Evolutionary conservation across 1,284 basidiomycete genomes (phyloP).

Genomic region (Moesziomyces aphidis): DNA sequence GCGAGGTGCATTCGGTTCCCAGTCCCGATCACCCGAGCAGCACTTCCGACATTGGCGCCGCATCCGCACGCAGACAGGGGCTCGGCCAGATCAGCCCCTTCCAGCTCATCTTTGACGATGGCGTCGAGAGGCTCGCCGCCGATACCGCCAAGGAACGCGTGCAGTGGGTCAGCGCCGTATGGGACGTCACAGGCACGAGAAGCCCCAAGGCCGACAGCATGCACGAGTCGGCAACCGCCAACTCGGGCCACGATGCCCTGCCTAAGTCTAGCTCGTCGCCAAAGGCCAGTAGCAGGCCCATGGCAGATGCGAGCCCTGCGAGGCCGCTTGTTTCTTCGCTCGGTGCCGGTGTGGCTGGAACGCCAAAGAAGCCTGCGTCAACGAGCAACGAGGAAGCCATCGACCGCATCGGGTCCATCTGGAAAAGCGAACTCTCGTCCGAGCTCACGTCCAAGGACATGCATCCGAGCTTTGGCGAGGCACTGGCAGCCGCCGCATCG

Average conservation of each 20-base stretch:
- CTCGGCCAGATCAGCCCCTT: slow-evolving; percentile 52
- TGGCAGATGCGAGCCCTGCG: slow-evolving; percentile 12
- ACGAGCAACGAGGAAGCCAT: slow-evolving; percentile 42
- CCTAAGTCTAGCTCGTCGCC: background rate
- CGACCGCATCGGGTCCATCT: slow-evolving; percentile 47
- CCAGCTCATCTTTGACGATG: slow-evolving; percentile 64
- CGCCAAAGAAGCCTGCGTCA: slow-evolving; percentile 20
- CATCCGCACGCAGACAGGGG: slow-evolving; percentile 41
- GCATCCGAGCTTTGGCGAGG: slow-evolving; percentile 41
- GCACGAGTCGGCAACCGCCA: slow-evolving; percentile 23
- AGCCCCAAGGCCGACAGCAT: slow-evolving; percentile 10
- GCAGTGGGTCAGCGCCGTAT: slow-evolving; percentile 53
- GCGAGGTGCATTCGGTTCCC: slow-evolving; percentile 60
- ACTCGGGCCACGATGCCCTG: slow-evolving; percentile 13
- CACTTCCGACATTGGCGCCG: slow-evolving; percentile 47
- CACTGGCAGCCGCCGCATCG: slow-evolving; percentile 26
- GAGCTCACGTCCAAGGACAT: slow-evolving; percentile 33
- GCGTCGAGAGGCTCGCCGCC: slow-evolving; percentile 59
- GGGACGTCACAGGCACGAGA: slow-evolving; percentile 27
- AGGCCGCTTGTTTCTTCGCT: slow-evolving; percentile 9
- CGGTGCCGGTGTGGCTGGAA: slow-evolving; percentile 7
- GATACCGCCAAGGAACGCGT: slow-evolving; percentile 54
- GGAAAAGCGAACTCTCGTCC: slow-evolving; percentile 55
- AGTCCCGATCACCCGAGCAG: slow-evolving; percentile 55
- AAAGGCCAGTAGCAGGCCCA: background rate